phyloP scores from a whole-genome alignment of 1,139 yeast species.

The Geotrichum bryndzae region DNA sequence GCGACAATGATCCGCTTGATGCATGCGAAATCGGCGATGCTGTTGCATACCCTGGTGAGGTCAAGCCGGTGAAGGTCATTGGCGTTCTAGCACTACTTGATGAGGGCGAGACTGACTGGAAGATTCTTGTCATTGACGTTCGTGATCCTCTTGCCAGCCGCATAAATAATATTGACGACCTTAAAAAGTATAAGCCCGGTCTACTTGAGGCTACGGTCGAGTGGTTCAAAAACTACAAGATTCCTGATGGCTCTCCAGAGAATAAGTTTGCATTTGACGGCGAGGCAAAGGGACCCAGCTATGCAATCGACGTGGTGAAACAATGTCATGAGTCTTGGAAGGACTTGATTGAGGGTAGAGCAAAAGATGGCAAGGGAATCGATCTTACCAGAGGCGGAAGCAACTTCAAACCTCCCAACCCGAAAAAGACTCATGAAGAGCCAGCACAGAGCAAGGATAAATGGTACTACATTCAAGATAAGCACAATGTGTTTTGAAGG shows the following conservation, averaged over 20 bases:
- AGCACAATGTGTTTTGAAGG: neutral
- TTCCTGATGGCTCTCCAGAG: constrained; percentile 88
- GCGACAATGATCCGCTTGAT: constrained; percentile 95
- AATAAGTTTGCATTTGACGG: constrained; percentile 85
- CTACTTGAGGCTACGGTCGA: constrained; percentile 74
- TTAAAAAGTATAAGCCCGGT: constrained; percentile 76
- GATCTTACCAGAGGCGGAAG: constrained; percentile 43
- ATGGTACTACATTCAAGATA: neutral
- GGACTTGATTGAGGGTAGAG: constrained; percentile 51
- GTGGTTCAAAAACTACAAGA: constrained; percentile 94
- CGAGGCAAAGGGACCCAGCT: constrained; percentile 61
- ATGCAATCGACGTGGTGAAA: constrained; percentile 63
- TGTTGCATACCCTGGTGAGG: constrained; percentile 65
- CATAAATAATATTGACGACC: constrained; percentile 76
- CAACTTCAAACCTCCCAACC: constrained; percentile 18
- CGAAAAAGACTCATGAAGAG: neutral
- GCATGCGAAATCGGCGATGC: constrained; percentile 86
- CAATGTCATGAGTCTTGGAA: constrained; percentile 83
- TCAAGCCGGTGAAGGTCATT: constrained; percentile 79
- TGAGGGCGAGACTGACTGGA: constrained; percentile 98
- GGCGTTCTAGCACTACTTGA: constrained; percentile 93
- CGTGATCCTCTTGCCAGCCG: constrained; percentile 73
- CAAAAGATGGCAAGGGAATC: constrained; percentile 37
- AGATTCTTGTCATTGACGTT: constrained; percentile 77
- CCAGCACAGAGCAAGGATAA: neutral